phyloP scores from a whole-genome alignment of 306 rosid genomes.

The Castanopsis chinensis region DNA sequence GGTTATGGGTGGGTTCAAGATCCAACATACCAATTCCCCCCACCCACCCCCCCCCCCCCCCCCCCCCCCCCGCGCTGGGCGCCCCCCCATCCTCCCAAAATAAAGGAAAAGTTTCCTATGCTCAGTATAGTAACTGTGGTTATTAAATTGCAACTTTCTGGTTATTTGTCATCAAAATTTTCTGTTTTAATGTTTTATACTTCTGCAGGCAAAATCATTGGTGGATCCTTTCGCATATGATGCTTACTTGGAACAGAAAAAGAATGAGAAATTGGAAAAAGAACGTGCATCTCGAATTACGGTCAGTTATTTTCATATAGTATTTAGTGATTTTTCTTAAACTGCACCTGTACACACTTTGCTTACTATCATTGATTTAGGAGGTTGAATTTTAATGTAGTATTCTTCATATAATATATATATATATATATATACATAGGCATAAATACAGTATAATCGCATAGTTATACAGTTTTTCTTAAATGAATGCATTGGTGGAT shows the following conservation, averaged over 20 bases:
- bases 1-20: background rate
- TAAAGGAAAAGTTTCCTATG: background rate
- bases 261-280: constrained; percentile 67
- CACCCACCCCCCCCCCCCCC: too few species aligned
- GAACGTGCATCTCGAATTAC: constrained; percentile 80
- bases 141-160: constrained; percentile 13
- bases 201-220: constrained; percentile 74
- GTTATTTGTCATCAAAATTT: constrained; percentile 3
- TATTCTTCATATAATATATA: too few species aligned
- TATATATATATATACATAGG: background rate
- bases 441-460: background rate
- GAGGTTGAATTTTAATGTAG: too few species aligned
- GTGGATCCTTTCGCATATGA: constrained; percentile 66
- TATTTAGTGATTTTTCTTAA: constrained; percentile 4
- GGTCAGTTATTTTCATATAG: constrained; percentile 32
- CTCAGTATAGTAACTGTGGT: constrained; percentile 1
- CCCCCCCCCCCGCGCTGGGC: too few species aligned
- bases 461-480: background rate
- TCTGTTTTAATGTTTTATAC: constrained; percentile 12
- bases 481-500: background rate
- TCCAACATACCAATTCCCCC: background rate
- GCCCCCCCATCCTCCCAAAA: background rate
- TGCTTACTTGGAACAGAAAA: constrained; percentile 58
- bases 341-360: background rate
- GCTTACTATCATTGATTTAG: background rate